Conservation (phyloP, 208 protist genomes). For the Crithidia expoeki region DNA sequence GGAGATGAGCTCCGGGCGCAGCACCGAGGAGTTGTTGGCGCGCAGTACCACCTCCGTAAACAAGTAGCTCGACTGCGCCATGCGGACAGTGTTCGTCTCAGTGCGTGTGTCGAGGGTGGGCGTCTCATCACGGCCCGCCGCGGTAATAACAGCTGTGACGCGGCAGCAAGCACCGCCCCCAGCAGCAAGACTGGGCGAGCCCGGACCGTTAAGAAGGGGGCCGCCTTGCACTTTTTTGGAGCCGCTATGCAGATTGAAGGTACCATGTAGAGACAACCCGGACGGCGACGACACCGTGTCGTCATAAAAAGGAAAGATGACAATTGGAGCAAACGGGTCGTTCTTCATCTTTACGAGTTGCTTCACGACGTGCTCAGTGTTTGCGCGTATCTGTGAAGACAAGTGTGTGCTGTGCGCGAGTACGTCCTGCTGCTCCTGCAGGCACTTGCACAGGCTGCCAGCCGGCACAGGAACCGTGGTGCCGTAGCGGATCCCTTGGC, state of each 20-base stretch:
- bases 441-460: conserved; percentile 36
- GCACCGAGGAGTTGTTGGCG: conserved; percentile 31
- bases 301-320: conserved; percentile 23
- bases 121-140: neutral
- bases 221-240: neutral
- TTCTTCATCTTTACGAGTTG: conserved; percentile 23
- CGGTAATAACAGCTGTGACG: conserved; percentile 9
- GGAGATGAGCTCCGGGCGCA: conserved; percentile 24
- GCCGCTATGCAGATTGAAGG: neutral
- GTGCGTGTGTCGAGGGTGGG: conserved; percentile 16
- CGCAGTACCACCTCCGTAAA: conserved; percentile 37
- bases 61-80: conserved; percentile 1
- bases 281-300: neutral
- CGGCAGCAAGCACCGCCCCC: conserved; percentile 4
- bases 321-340: conserved; percentile 17
- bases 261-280: neutral
- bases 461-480: conserved; percentile 24
- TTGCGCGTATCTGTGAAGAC: conserved; percentile 13
- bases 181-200: neutral
- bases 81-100: conserved; percentile 22
- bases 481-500: conserved; percentile 28
- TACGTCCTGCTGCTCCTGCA: conserved; percentile 29
- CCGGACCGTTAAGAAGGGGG: neutral
- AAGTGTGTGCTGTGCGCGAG: conserved; percentile 1
- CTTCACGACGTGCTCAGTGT: conserved; percentile 15